Evolutionary conservation across 352 stramenopile genomes (phyloP).

Genomic region (Peronospora destructor): DNA sequence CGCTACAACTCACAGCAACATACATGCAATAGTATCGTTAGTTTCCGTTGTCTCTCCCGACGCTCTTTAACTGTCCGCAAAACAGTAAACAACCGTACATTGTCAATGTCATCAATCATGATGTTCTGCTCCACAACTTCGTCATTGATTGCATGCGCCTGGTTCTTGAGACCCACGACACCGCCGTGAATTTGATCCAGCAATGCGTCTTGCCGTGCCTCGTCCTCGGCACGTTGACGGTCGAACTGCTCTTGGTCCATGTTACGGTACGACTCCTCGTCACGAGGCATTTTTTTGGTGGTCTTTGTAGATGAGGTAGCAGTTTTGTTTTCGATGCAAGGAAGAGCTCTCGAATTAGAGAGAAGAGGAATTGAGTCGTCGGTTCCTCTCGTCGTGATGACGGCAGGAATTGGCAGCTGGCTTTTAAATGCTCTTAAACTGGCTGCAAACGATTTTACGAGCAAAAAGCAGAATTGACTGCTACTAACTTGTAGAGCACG

Average conservation of each 20-base stretch:
- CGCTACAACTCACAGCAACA: conserved; percentile 25
- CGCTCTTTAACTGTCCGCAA: neutral
- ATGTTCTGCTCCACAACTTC: conserved; percentile 79
- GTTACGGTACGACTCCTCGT: conserved; percentile 48
- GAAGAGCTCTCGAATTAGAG: conserved; percentile 13
- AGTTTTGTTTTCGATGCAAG: neutral
- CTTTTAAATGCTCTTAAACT: conserved; percentile 19
- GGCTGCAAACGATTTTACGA: neutral
- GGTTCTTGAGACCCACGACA: conserved; percentile 74
- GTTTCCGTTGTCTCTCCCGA: conserved; percentile 6
- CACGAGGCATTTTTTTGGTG: conserved; percentile 16
- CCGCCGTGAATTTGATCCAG: conserved; percentile 75
- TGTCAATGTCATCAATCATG: conserved; percentile 74
- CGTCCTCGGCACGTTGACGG: conserved; percentile 41
- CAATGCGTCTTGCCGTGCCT: conserved; percentile 56
- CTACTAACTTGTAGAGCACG: neutral
- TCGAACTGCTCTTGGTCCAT: conserved; percentile 75
- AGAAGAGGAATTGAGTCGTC: conserved; percentile 14
- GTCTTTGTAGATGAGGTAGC: neutral
- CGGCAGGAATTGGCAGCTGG: conserved; percentile 27
- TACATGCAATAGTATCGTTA: conserved; percentile 8
- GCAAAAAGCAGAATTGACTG: neutral
- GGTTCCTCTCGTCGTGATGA: conserved; percentile 17
- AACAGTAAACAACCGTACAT: conserved; percentile 31
- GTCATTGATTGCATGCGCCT: conserved; percentile 77